Percentiles rank a stretch among this genome's conserved stretches.
Conservation (phyloP, 2,329 filamentous ascomycete genomes). For the Ustulina deusta region DNA sequence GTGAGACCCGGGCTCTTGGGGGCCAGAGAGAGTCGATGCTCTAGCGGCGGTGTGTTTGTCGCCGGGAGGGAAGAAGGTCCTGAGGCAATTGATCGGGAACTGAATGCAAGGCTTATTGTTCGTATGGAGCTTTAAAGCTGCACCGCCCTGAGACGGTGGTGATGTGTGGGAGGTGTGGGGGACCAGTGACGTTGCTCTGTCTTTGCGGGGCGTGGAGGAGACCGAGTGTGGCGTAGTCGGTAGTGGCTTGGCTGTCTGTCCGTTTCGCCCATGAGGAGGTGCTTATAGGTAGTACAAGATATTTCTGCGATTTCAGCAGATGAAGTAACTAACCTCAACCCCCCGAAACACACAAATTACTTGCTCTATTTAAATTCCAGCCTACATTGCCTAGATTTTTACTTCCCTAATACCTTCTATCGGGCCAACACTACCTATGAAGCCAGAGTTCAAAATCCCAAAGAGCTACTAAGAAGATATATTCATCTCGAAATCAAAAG, state of each 20-base stretch:
- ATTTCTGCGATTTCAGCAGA: background rate
- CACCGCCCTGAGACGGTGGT: constrained; percentile 12
- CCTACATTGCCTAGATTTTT: background rate
- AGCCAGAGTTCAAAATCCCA: background rate
- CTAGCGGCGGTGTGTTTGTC: constrained; percentile 7
- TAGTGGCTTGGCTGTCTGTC: too few species aligned
- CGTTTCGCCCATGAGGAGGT: too few species aligned
- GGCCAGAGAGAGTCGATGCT: constrained; percentile 2
- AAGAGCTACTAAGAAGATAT: background rate
- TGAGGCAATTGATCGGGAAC: constrained; percentile 15
- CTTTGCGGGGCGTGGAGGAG: constrained; percentile 16
- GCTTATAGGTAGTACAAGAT: too few species aligned
- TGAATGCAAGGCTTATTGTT: constrained; percentile 9
- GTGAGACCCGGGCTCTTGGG: constrained; percentile 19
- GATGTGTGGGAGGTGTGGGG: constrained; percentile 32
- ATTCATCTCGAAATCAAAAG: background rate
- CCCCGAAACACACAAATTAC: background rate
- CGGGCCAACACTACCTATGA: constrained; percentile 12
- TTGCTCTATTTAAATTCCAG: background rate
- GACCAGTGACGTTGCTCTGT: constrained; percentile 36
- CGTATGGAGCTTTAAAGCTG: constrained; percentile 26
- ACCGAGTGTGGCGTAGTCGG: constrained; percentile 20
- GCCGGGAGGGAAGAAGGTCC: background rate
- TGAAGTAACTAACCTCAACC: background rate
- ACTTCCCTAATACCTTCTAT: background rate